phyloP scores from a whole-genome alignment of 78 protist species.

The Paulinella micropora region DNA sequence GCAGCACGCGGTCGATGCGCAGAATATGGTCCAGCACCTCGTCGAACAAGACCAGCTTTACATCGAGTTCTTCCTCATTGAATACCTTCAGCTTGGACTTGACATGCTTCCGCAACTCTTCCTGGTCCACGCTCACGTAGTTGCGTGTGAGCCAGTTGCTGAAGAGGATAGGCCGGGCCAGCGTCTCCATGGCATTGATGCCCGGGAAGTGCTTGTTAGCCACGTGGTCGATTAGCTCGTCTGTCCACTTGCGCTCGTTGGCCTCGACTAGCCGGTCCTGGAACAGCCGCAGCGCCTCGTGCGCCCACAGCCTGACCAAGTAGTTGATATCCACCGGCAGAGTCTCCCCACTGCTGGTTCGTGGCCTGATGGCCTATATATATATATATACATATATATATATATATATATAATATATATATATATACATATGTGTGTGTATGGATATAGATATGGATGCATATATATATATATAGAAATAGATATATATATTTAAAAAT shows the following conservation, averaged over 20 bases:
- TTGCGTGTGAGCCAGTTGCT: slow-evolving; percentile 61
- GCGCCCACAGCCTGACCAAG: slow-evolving; percentile 77
- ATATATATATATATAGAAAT: not conserved
- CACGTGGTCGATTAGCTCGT: slow-evolving; percentile 30
- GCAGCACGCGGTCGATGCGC: slow-evolving; percentile 83
- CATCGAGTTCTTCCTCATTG: slow-evolving; percentile 82
- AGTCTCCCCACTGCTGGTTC: too few relatives aligned
- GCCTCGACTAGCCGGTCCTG: slow-evolving; percentile 75
- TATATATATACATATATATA: not conserved
- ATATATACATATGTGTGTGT: not conserved
- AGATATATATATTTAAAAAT: not conserved
- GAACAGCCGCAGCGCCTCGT: slow-evolving; percentile 90
- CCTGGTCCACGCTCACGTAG: slow-evolving; percentile 54
- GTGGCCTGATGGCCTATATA: too few relatives aligned
- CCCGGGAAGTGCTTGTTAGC: slow-evolving; percentile 47
- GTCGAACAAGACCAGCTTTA: slow-evolving; percentile 75
- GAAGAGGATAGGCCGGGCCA: slow-evolving; percentile 79
- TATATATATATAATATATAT: not conserved
- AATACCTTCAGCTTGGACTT: slow-evolving; percentile 61
- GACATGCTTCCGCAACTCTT: slow-evolving; percentile 59
- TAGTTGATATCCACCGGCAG: too few relatives aligned
- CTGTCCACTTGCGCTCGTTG: slow-evolving; percentile 71
- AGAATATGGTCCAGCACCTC: slow-evolving; percentile 76
- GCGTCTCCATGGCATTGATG: slow-evolving; percentile 12
- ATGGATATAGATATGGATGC: not conserved